phyloP scores from a whole-genome alignment of 2,329 filamentous ascomycete species.

The Dothiorella sarmentorum region DNA sequence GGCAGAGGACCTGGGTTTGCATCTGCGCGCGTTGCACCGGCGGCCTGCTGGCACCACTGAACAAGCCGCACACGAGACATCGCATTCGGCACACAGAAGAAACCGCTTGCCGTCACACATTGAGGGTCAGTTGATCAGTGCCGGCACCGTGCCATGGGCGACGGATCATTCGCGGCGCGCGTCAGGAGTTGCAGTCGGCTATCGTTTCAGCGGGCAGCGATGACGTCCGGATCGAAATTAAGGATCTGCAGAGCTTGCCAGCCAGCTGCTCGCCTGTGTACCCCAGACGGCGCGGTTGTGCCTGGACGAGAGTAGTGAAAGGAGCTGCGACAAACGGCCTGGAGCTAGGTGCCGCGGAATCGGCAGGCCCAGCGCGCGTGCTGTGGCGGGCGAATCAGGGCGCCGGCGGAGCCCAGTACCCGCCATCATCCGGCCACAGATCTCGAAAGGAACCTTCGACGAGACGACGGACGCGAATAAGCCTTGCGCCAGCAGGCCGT shows the following conservation, averaged over 20 bases:
- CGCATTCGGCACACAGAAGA: conserved; percentile 17
- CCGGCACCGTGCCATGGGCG: conserved; percentile 16
- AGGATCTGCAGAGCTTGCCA: conserved; percentile 14
- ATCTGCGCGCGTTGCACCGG: neutral
- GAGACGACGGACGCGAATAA: conserved; percentile 16
- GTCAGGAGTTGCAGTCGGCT: conserved; percentile 17
- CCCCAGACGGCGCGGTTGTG: conserved; percentile 9
- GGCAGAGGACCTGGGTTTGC: conserved; percentile 1
- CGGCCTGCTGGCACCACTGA: conserved; percentile 15
- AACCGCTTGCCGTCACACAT: conserved; percentile 17
- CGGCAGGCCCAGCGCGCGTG: conserved; percentile 3
- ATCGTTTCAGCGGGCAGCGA: conserved; percentile 16
- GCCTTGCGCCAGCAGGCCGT: conserved; percentile 11
- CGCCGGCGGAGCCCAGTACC: neutral
- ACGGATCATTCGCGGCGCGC: conserved; percentile 16
- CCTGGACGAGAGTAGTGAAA: conserved; percentile 3
- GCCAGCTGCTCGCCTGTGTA: conserved; percentile 9
- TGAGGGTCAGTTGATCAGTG: conserved; percentile 16
- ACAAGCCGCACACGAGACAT: conserved; percentile 14
- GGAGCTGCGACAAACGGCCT: conserved; percentile 11
- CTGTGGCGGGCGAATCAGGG: conserved; percentile 6
- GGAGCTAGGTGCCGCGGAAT: conserved; percentile 14
- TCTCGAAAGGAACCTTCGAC: conserved; percentile 16
- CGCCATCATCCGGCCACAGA: conserved; percentile 14
- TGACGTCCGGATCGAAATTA: conserved; percentile 15